These are phyloP conservation scores for Colletotrichum navitas DNA, from an alignment of 2,329 filamentous ascomycete genomes.

Conservation along the genomic window DNA sequence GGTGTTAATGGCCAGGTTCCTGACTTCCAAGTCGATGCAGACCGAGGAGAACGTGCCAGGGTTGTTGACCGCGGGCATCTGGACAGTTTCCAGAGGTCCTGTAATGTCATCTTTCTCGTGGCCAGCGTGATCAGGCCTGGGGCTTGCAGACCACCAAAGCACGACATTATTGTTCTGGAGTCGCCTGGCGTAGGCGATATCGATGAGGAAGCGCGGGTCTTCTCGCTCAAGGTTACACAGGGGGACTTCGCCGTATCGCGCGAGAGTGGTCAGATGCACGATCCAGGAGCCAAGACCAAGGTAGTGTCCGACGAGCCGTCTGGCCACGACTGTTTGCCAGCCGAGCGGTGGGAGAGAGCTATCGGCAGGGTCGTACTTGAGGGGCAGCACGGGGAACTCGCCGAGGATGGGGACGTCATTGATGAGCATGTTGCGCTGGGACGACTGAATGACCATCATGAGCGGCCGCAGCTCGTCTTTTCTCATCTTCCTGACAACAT, in stretches of 20 bases:
- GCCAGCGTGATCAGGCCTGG: conserved; percentile 93
- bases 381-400: conserved; percentile 84
- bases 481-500: conserved; percentile 89
- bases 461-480: conserved; percentile 85
- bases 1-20: conserved; percentile 97
- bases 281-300: conserved; percentile 95
- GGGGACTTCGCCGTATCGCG: conserved; percentile 92
- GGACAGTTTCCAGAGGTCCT: conserved; percentile 84
- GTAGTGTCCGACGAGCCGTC: conserved; percentile 88
- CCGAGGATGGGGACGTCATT: conserved; percentile 88
- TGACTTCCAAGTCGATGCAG: conserved; percentile 93
- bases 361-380: conserved; percentile 86
- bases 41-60: conserved; percentile 95
- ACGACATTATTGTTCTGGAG: conserved; percentile 93
- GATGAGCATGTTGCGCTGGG: conserved; percentile 81
- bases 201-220: conserved; percentile 94
- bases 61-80: conserved; percentile 94
- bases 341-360: conserved; percentile 90
- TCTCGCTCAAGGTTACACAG: conserved; percentile 96
- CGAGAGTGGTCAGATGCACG: conserved; percentile 85
- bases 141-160: conserved; percentile 93
- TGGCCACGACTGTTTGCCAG: conserved; percentile 92
- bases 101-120: conserved; percentile 93
- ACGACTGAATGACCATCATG: conserved; percentile 91
- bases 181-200: conserved; percentile 91